phyloP scores from a whole-genome alignment of 768 basidiomycete species.

The Termitomyces sp. region DNA sequence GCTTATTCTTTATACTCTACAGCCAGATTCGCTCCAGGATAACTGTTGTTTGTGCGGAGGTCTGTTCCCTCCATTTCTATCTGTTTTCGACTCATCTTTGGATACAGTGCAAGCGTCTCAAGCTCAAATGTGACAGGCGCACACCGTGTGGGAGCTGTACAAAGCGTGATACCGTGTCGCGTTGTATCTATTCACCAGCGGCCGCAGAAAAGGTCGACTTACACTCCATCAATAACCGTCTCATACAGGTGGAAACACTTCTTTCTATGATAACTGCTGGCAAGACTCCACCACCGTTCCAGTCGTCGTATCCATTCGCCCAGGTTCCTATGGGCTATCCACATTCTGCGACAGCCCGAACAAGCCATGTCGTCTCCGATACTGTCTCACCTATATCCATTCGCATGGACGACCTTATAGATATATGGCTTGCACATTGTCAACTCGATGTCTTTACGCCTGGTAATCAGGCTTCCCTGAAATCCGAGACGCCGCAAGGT shows the following conservation, averaged over 20 bases:
- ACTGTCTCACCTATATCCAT: conserved; percentile 45
- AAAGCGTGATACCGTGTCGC: conserved; percentile 68
- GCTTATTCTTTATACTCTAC: conserved; percentile 2
- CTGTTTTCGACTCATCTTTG: conserved; percentile 6
- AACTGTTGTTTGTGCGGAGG: conserved; percentile 81
- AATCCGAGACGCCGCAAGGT: conserved; percentile 1
- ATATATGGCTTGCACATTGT: conserved; percentile 57
- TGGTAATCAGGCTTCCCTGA: not conserved
- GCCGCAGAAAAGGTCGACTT: conserved; percentile 86
- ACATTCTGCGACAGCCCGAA: conserved; percentile 22
- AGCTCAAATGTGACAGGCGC: conserved; percentile 79
- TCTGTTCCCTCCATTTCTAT: conserved; percentile 17
- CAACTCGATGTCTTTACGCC: conserved; percentile 21
- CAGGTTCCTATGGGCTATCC: conserved; percentile 10
- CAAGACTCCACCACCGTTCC: conserved; percentile 28
- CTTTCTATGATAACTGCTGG: conserved; percentile 45
- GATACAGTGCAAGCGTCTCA: conserved; percentile 77
- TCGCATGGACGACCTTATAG: conserved; percentile 49
- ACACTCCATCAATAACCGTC: conserved; percentile 77
- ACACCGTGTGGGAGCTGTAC: conserved; percentile 73
- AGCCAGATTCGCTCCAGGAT: conserved; percentile 72
- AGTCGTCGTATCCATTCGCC: conserved; percentile 28
- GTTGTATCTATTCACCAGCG: conserved; percentile 75
- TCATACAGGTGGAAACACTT: conserved; percentile 62
- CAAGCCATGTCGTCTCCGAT: conserved; percentile 27